Evolutionary conservation across 2,329 filamentous ascomycete species (phyloP).

Genomic region (Didymella exigua): DNA sequence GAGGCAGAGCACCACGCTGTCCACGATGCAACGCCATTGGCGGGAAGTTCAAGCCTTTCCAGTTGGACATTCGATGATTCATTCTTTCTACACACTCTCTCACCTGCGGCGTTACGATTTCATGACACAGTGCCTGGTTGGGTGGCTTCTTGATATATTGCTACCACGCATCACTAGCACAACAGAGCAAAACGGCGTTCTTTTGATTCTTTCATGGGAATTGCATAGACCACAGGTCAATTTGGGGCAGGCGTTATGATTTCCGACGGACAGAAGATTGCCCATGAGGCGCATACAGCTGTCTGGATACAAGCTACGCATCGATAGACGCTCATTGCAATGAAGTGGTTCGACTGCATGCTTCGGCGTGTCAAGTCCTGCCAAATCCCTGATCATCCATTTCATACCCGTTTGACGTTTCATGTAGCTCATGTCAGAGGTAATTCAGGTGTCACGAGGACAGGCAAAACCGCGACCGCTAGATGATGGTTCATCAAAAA

Average conservation of each 20-base stretch:
- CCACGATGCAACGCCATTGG: constrained; percentile 80
- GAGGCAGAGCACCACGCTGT: constrained; percentile 73
- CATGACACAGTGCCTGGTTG: constrained; percentile 6
- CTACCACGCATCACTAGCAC: constrained; percentile 22
- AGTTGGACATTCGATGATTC: constrained; percentile 75
- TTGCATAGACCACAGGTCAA: constrained; percentile 26
- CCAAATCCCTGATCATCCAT: background rate
- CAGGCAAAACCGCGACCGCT: background rate
- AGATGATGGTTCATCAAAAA: background rate
- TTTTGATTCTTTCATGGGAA: constrained; percentile 6
- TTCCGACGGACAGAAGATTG: constrained; percentile 1
- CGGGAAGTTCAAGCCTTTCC: constrained; percentile 82
- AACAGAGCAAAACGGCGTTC: constrained; percentile 28
- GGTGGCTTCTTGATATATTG: constrained; percentile 9
- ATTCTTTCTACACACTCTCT: constrained; percentile 7
- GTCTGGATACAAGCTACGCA: constrained; percentile 12
- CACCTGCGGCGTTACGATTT: constrained; percentile 22
- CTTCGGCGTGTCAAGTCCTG: constrained; percentile 1
- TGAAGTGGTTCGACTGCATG: constrained; percentile 10
- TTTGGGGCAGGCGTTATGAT: constrained; percentile 7
- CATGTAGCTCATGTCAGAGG: background rate
- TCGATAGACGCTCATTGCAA: constrained; percentile 16
- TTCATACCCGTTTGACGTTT: background rate
- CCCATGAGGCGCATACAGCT: constrained; percentile 10
- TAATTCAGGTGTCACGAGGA: background rate